phyloP scores from a whole-genome alignment of 257 asterid species.

The Solanum appendiculatum region DNA sequence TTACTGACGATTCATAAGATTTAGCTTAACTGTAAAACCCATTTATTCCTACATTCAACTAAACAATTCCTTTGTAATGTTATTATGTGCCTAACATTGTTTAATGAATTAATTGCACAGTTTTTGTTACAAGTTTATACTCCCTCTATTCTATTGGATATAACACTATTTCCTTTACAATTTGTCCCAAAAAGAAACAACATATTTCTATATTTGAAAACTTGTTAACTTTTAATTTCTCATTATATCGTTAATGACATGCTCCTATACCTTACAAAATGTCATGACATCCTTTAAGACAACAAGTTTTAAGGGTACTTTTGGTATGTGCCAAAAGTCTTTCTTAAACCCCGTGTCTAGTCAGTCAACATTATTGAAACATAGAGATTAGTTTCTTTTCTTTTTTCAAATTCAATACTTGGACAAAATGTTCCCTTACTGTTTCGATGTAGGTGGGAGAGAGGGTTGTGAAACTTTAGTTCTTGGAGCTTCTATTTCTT shows the following conservation, averaged over 20 bases:
- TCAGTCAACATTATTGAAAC: background rate
- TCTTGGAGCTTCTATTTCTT: background rate
- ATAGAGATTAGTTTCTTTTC: background rate
- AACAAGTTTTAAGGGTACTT: background rate
- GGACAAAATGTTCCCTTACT: background rate
- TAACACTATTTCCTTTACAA: background rate
- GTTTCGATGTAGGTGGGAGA: background rate
- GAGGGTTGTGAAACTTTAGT: background rate
- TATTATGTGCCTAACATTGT: background rate
- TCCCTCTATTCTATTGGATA: background rate
- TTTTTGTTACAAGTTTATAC: background rate
- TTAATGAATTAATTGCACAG: background rate
- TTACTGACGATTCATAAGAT: background rate
- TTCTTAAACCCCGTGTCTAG: background rate
- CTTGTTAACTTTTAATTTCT: background rate
- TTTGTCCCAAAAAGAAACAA: background rate
- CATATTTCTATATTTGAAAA: background rate
- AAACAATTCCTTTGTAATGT: background rate
- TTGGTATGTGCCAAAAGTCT: background rate
- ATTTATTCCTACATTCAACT: background rate
- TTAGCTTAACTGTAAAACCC: background rate
- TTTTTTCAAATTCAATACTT: background rate
- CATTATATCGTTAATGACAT: background rate
- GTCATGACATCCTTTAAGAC: background rate
- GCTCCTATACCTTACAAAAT: background rate